Percentiles rank a stretch among this genome's conserved stretches.
These are phyloP conservation scores for Fraxinus pennsylvanica DNA, from an alignment of 257 asterid genomes.

Conservation along the genomic window DNA sequence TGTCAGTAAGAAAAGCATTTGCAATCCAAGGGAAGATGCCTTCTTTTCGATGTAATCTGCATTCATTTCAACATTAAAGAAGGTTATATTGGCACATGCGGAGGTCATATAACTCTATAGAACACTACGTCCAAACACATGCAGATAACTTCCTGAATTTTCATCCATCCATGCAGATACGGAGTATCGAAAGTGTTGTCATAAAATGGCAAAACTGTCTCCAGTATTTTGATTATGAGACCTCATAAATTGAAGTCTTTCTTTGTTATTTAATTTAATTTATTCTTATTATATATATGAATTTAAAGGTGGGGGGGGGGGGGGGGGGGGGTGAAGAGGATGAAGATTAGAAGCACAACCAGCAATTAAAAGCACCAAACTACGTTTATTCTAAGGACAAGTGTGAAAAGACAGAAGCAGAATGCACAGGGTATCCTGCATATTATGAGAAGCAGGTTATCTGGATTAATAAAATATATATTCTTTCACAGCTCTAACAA, in stretches of 20 bases:
- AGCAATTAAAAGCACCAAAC: background rate
- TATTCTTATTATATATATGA: no score
- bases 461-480: background rate
- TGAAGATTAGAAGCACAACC: background rate
- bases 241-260: background rate
- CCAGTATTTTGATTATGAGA: background rate
- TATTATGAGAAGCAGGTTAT: background rate
- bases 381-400: background rate
- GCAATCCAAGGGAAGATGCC: conserved; percentile 79
- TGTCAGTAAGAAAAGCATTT: conserved; percentile 83
- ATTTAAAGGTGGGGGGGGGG: background rate
- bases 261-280: no score
- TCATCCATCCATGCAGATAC: background rate
- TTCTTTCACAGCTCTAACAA: background rate
- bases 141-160: background rate
- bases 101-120: conserved; percentile 10
- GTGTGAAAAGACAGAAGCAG: background rate
- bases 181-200: background rate
- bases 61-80: conserved; percentile 10
- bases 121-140: conserved; percentile 13
- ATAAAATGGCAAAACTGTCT: background rate
- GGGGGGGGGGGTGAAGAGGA: background rate
- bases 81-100: background rate
- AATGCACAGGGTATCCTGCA: background rate
- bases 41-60: conserved; percentile 94